phyloP scores from a whole-genome alignment of 805 yeast species.

The Nakazawaea molendinolei region DNA sequence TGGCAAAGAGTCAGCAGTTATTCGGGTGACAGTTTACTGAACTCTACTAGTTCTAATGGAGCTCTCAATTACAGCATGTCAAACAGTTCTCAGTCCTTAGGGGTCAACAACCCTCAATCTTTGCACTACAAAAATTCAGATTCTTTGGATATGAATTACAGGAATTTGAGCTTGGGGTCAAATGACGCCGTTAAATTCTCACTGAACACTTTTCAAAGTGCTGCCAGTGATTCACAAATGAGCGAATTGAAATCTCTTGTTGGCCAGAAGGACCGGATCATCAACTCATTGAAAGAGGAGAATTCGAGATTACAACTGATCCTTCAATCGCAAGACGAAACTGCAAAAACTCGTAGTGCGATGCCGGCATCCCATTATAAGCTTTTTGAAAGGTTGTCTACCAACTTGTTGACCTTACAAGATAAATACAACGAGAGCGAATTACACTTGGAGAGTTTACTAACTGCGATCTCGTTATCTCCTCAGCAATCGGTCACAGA shows the following conservation, averaged over 20 bases:
- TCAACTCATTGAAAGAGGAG: too few species aligned
- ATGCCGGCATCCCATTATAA: constrained; percentile 28
- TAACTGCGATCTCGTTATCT: constrained; percentile 47
- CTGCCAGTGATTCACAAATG: too few species aligned
- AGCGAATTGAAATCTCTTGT: too few species aligned
- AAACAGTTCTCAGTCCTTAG: constrained; percentile 1
- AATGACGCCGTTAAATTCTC: not conserved
- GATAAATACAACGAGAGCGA: constrained; percentile 58
- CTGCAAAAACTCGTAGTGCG: constrained; percentile 15
- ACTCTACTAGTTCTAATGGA: not conserved
- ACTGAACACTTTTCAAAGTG: not conserved
- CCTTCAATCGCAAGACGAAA: constrained; percentile 33
- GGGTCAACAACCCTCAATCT: too few species aligned
- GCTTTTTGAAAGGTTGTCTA: constrained; percentile 22
- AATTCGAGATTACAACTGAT: constrained; percentile 33
- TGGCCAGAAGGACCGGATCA: too few species aligned
- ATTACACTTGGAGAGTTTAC: constrained; percentile 52
- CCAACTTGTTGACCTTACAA: constrained; percentile 21
- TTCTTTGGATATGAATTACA: constrained; percentile 1
- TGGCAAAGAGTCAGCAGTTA: constrained; percentile 1
- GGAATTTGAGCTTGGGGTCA: not conserved
- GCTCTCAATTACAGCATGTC: not conserved
- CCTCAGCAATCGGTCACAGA: constrained; percentile 41
- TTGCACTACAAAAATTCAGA: constrained; percentile 4
- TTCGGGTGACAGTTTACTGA: not conserved